These are phyloP conservation scores for Cryptococcus sp. DNA, from an alignment of 1,284 basidiomycete species.

Conservation along the genomic window DNA sequence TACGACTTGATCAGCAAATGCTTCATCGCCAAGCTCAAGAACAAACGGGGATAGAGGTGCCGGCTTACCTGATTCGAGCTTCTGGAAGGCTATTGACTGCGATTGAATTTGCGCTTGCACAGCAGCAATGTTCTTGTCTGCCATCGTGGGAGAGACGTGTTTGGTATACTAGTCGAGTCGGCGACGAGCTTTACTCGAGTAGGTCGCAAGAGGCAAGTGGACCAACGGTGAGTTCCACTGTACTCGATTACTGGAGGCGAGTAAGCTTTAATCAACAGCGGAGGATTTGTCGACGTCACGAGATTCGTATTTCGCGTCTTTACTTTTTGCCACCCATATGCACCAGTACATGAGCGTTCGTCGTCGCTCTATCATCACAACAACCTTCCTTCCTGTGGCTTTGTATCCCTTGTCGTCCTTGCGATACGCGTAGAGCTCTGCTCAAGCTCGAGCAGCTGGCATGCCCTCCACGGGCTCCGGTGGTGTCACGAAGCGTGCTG, in stretches of 20 bases:
- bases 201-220: background rate
- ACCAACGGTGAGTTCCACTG: background rate
- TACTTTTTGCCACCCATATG: background rate
- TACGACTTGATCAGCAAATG: constrained; percentile 19
- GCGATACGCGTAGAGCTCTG: no score
- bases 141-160: constrained; percentile 21
- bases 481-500: constrained; percentile 19
- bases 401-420: no score
- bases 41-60: background rate
- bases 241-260: no score
- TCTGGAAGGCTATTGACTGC: constrained; percentile 73
- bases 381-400: no score
- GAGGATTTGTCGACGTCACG: background rate
- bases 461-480: background rate
- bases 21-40: no score
- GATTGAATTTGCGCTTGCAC: constrained; percentile 60
- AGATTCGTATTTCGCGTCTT: background rate
- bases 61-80: constrained; percentile 63
- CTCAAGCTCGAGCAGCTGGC: no score
- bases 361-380: no score
- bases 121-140: constrained; percentile 34
- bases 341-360: no score
- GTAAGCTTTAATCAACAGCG: background rate
- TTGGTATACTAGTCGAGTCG: background rate
- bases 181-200: background rate